Evolutionary conservation across 805 yeast species (phyloP).

Genomic region (Zygoascus biomembranicola): DNA sequence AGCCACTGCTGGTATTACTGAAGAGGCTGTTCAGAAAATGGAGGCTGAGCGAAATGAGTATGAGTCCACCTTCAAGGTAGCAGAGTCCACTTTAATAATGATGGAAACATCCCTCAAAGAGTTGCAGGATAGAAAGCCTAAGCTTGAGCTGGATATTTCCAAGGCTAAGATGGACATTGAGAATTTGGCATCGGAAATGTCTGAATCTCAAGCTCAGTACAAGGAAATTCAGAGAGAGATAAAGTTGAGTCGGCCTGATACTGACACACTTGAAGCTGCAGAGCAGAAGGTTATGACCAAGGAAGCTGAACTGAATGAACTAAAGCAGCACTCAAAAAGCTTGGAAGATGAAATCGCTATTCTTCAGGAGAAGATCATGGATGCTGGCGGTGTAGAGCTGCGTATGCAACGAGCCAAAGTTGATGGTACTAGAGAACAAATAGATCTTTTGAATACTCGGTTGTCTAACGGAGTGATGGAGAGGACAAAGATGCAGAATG

Average conservation of each 20-base stretch:
- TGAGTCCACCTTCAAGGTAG: slow-evolving; percentile 44
- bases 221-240: slow-evolving; percentile 24
- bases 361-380: slow-evolving; percentile 72
- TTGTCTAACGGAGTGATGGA: slow-evolving; percentile 49
- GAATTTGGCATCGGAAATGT: slow-evolving; percentile 46
- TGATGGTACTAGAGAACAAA: slow-evolving; percentile 59
- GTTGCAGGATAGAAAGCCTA: slow-evolving; percentile 61
- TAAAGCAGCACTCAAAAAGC: slow-evolving; percentile 49
- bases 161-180: slow-evolving; percentile 57
- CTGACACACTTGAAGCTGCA: slow-evolving; percentile 31
- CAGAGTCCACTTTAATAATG: slow-evolving; percentile 40
- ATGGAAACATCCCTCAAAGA: slow-evolving; percentile 53
- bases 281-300: slow-evolving; percentile 28
- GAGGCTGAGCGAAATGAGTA: slow-evolving; percentile 42
- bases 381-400: slow-evolving; percentile 83
- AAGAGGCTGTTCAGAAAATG: slow-evolving; percentile 48
- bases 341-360: slow-evolving; percentile 47
- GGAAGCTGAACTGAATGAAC: slow-evolving; percentile 34
- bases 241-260: slow-evolving; percentile 17
- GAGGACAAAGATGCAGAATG: slow-evolving; percentile 55
- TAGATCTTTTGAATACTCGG: slow-evolving; percentile 51
- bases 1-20: slow-evolving; percentile 36
- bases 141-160: slow-evolving; percentile 52
- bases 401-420: slow-evolving; percentile 76
- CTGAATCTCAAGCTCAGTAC: slow-evolving; percentile 38